Evolutionary conservation across 306 rosid species (phyloP), one percentile per base, ranked within the genome.

Genomic region (Citrullus mucosospermus): DNA sequence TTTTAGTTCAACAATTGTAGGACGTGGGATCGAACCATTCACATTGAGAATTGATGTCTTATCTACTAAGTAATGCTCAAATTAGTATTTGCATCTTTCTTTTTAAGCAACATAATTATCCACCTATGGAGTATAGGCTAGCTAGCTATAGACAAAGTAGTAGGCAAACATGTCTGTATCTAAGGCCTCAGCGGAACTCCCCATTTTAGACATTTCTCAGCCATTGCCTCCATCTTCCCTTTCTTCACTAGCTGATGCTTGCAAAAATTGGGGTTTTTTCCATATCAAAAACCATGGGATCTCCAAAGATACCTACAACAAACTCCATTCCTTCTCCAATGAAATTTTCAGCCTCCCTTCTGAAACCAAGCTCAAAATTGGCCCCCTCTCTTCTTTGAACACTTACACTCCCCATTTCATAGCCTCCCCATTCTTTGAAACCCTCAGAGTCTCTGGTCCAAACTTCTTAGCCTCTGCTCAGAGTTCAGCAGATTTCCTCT

Each of bases 401-500:
- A 84, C 92, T 46, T 95, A 95, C 62, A 92, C 96, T 5, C 97
- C 98, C 75, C 97, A 88, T 32, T 95, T 95, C 89, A 89, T 95
- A 84, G 97, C 98, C 80, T 95, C 98, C 63, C 98, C 98, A n/a
- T 95, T 84, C 88, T 95, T 91, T 70, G 98, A 95, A 85, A 92
- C 97, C 84, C 93, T 95, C 68, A 68, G 93, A 80, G 85, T 95
- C 81, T 85, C 91, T 38, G 97, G 97, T 39, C 99, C 99, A 1
- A 55, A 91, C 80, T 92, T 88, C 78, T 85, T 81, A 69, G 85
- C 56, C 59, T 92, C 97, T 85, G 99, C 99, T 30, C 96, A 87
- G 78, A 81, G 25, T 78, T 92, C 97, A 82, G 87, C 91, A 53
- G 81, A 86, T 54, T 62, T 86, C 59, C 89, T 95, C 68, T 88